Conservation (phyloP, 805 yeast species). For the Lachancea meyersii region DNA sequence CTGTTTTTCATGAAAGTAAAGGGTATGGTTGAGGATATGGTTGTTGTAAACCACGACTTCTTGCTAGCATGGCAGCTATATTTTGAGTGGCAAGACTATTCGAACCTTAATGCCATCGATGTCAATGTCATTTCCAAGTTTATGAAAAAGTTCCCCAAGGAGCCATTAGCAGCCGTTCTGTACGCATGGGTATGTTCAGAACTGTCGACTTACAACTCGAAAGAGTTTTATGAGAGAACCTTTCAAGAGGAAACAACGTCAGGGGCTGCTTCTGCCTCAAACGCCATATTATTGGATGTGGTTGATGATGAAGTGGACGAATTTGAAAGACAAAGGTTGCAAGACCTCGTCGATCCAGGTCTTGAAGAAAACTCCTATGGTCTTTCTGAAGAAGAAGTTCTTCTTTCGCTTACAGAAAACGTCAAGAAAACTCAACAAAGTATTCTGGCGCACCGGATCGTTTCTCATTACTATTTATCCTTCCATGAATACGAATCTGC, state of each 20-base stretch:
- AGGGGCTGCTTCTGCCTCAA: conserved; percentile 4
- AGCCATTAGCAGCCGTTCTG: conserved; percentile 57
- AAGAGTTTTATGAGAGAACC: conserved; percentile 21
- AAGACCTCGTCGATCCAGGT: conserved; percentile 20
- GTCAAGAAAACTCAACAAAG: conserved; percentile 41
- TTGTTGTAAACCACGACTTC: conserved; percentile 56
- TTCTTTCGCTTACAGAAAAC: conserved; percentile 47
- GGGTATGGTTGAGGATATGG: conserved; percentile 64
- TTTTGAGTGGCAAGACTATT: conserved; percentile 67
- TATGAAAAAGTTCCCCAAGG: conserved; percentile 48
- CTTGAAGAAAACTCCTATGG: conserved; percentile 20
- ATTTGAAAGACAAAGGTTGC: conserved; percentile 18
- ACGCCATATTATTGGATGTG: conserved; percentile 7
- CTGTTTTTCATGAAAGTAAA: conserved; percentile 39
- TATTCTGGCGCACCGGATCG: conserved; percentile 59
- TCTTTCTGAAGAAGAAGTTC: conserved; percentile 44
- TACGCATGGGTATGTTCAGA: conserved; percentile 63
- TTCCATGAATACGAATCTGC: conserved; percentile 59
- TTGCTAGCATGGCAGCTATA: conserved; percentile 65
- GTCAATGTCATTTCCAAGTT: conserved; percentile 43
- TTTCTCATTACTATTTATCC: conserved; percentile 53
- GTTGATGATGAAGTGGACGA: conserved; percentile 22
- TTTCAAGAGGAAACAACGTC: conserved; percentile 10
- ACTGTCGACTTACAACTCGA: conserved; percentile 52
- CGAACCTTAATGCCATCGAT: conserved; percentile 45